Percentiles rank a stretch among this genome's conserved stretches.
phyloP scores from a whole-genome alignment of 179 eudicot genomes.

The Silene noctiflora region DNA sequence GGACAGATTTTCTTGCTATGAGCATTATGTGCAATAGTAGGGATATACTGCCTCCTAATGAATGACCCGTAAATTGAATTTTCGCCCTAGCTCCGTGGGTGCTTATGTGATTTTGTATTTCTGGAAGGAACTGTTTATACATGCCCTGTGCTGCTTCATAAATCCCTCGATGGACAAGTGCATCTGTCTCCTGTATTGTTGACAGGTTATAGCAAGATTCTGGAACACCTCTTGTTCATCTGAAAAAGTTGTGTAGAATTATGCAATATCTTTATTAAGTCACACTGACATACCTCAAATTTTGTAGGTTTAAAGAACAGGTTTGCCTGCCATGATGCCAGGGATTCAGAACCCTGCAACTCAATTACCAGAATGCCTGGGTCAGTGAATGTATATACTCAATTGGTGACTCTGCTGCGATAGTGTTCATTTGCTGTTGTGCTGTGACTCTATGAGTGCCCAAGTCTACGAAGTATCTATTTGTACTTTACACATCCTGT shows the following conservation, averaged over 20 bases:
- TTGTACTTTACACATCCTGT: too few relatives aligned
- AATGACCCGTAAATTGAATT: constrained; percentile 88
- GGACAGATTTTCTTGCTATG: constrained; percentile 47
- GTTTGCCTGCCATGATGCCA: constrained; percentile 86
- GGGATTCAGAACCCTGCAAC: constrained; percentile 73
- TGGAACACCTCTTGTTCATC: not conserved
- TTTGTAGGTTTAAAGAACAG: constrained; percentile 74
- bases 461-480: too few relatives aligned
- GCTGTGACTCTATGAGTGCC: too few relatives aligned
- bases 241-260: not conserved
- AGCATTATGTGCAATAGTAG: constrained; percentile 73
- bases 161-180: constrained; percentile 91
- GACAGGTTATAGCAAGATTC: not conserved
- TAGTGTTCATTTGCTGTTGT: too few relatives aligned
- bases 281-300: constrained; percentile 57
- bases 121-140: constrained; percentile 76
- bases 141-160: constrained; percentile 96
- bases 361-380: not conserved
- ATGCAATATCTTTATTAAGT: constrained; percentile 1
- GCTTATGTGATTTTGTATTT: constrained; percentile 51
- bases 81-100: constrained; percentile 52
- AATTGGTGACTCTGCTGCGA: not conserved
- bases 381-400: not conserved
- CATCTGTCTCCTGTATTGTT: constrained; percentile 55
- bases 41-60: constrained; percentile 86